These are phyloP conservation scores for Xylariaceae sp. DNA, from an alignment of 2,329 filamentous ascomycete genomes.

Conservation along the genomic window DNA sequence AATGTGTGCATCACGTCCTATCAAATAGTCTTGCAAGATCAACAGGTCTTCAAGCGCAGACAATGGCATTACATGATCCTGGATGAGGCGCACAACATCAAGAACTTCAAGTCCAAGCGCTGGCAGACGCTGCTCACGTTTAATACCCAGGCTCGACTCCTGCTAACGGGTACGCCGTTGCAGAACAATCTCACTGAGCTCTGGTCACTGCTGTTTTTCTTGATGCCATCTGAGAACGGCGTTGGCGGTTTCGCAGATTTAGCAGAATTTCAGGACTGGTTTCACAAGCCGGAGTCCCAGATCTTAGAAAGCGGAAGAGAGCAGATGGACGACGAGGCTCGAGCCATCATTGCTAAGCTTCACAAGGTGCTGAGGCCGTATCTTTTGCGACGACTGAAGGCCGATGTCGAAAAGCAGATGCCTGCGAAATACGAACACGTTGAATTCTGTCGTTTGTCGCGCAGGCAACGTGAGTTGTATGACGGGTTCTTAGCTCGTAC, in stretches of 20 bases:
- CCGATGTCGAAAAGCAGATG: conserved; percentile 99
- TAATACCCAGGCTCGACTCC: conserved; percentile 82
- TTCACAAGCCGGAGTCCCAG: conserved; percentile 92
- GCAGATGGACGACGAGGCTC: conserved; percentile 91
- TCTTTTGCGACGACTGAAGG: conserved; percentile 85
- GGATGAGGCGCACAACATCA: conserved; percentile 99
- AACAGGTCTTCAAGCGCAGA: conserved; percentile 88
- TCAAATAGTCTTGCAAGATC: conserved; percentile 91
- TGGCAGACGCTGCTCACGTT: conserved; percentile 96
- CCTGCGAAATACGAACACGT: conserved; percentile 97
- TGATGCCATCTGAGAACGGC: conserved; percentile 89
- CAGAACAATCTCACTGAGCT: conserved; percentile 97
- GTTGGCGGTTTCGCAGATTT: conserved; percentile 90
- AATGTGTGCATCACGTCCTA: conserved; percentile 99
- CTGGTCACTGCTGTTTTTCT: conserved; percentile 95
- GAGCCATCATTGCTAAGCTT: conserved; percentile 87
- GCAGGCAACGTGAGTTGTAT: conserved; percentile 92
- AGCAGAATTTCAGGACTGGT: conserved; percentile 95
- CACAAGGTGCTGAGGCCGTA: conserved; percentile 94
- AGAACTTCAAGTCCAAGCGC: conserved; percentile 96
- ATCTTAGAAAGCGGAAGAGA: conserved; percentile 94
- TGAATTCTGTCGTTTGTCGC: conserved; percentile 91
- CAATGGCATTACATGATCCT: conserved; percentile 98
- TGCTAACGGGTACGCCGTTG: conserved; percentile 91
- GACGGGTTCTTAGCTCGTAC: conserved; percentile 92